Conservation (phyloP, 2,329 filamentous ascomycete genomes). For the Fusarium anguioides region DNA sequence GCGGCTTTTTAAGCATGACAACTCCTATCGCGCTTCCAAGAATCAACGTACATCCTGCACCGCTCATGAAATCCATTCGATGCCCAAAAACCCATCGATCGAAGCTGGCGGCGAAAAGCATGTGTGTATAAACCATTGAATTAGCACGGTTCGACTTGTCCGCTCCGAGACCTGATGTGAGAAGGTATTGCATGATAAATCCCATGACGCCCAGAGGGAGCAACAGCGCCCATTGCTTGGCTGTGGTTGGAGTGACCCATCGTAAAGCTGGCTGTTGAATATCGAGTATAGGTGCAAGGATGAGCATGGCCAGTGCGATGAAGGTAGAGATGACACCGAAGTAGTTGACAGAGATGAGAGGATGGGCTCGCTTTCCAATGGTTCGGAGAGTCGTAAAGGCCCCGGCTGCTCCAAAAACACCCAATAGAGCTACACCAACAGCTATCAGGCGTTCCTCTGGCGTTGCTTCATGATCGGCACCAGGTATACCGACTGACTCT, state of each 20-base stretch:
- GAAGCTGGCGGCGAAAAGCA: conserved; percentile 65
- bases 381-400: conserved; percentile 81
- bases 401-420: conserved; percentile 78
- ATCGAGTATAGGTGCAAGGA: conserved; percentile 58
- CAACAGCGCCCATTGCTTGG: conserved; percentile 73
- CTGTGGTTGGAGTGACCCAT: conserved; percentile 55
- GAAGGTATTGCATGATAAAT: conserved; percentile 86
- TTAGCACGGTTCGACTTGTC: conserved; percentile 72
- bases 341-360: conserved; percentile 87
- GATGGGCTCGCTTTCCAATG: conserved; percentile 83
- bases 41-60: conserved; percentile 63
- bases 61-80: conserved; percentile 60
- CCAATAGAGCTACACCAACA: conserved; percentile 77
- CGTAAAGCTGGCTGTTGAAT: conserved; percentile 59
- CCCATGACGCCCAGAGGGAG: conserved; percentile 77
- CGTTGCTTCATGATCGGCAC: conserved; percentile 57
- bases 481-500: conserved; percentile 41
- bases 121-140: conserved; percentile 68
- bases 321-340: conserved; percentile 78
- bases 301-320: conserved; percentile 72
- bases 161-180: conserved; percentile 79
- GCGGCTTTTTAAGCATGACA: conserved; percentile 56
- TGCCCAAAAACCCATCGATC: conserved; percentile 65
- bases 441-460: conserved; percentile 75
- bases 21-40: conserved; percentile 65